Evolutionary conservation across 768 basidiomycete genomes (phyloP).

Genomic region (Roridomyces roridus): DNA sequence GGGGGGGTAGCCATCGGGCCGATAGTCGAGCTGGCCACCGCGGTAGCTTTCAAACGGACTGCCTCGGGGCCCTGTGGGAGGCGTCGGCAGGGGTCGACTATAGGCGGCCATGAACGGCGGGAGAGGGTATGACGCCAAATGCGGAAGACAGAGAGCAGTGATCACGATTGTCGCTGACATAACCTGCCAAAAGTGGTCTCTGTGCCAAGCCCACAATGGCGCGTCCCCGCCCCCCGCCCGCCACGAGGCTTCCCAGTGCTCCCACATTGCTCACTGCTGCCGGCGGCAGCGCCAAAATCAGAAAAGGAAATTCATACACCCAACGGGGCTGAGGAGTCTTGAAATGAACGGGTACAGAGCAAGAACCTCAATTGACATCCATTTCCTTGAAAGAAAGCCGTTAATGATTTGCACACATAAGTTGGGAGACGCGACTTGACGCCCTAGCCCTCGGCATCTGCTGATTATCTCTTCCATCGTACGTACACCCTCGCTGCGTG

Average conservation of each 20-base stretch:
- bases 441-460: conserved; percentile 10
- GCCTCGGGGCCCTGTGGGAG: conserved; percentile 28
- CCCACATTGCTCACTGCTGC: no score
- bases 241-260: no score
- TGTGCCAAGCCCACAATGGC: no score
- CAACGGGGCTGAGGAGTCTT: no score
- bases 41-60: conserved; percentile 19
- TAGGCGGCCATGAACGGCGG: not conserved
- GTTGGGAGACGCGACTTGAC: not conserved
- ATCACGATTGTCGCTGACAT: no score
- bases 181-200: no score
- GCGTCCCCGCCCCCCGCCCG: no score
- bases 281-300: no score
- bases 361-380: not conserved
- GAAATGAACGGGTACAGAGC: no score
- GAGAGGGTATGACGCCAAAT: not conserved
- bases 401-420: conserved; percentile 18
- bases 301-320: no score
- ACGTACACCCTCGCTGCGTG: conserved; percentile 13
- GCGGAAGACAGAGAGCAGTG: not conserved
- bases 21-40: conserved; percentile 7
- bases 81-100: conserved; percentile 39
- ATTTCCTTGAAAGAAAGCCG: conserved; percentile 4
- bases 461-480: conserved; percentile 20
- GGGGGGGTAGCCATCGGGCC: conserved; percentile 47